Evolutionary conservation across 345 rosid genomes (phyloP), one percentile per base, ranked within the genome.

Genomic region (Camelina laxa): DNA sequence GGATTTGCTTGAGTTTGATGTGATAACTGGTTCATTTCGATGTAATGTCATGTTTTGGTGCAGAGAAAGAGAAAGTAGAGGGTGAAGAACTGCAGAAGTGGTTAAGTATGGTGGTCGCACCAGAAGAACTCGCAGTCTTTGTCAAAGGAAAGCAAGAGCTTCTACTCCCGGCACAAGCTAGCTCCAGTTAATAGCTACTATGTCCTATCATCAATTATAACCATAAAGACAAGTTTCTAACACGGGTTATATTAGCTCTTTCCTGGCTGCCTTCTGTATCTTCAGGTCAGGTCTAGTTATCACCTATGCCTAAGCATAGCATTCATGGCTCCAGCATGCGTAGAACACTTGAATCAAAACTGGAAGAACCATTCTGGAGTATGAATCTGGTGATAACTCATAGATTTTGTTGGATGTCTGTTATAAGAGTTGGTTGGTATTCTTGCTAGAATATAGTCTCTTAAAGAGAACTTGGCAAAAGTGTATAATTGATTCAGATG

Each of bases 31-130:
- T 50, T n/a, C 13, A 22, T 27, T 22, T 50, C 74, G 19, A 36
- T 65, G 50, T 49, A 57, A 38, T 27, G 38, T 51, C 21, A 69
- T 75, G 75, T 48, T 38, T 65, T 60, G 75, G 39, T 76, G 70
- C 85, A 95, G 99, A 89, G 69, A 86, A 82, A 64, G 99, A 96
- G 85, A 96, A 92, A 82, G 90, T 96, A 27, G 97, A 92, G 81
- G 99, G 99, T 50, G 96, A 91, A 78, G 96, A 89, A 79, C 79
- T 96, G 78, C 89, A 85, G 51, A 76, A 86, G 75, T 96, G 96
- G 98, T 84, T 96, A 80, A 87, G 82, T 60, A 72, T 85, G 84
- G 96, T 96, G 72, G 97, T 88, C 8, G 91, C 89, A n/a, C 95
- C 98, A 2, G 72, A 84, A 61, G 98, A 96, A 68, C 94, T 96